Evolutionary conservation across 139 green algal species (phyloP), one percentile per base, ranked within the genome.

Genomic region (Coelastrella sp.): DNA sequence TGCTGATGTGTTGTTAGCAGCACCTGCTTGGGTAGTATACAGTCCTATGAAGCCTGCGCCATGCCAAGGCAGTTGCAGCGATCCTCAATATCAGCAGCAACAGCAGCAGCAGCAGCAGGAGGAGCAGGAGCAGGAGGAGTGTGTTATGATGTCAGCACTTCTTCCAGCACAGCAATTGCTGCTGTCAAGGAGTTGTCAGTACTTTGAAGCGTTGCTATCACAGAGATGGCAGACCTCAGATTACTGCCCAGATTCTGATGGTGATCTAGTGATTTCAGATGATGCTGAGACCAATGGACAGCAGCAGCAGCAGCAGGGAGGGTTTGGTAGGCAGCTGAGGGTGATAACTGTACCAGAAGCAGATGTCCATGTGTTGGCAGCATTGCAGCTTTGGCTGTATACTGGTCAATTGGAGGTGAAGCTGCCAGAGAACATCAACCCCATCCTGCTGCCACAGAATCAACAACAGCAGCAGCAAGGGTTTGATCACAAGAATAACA

Each of bases 1-100:
- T 73, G 76, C 76, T 51, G 59, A 83, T 45, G 76, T 71, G 5
- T 19, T 71, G 23, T 23, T 72, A 35, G 76, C 76, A 32, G 57
- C 76, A 8, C 57, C 76, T 7, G 76, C 57, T 15, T 9, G 50
- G 17, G n/a, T n/a, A n/a, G n/a, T n/a, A n/a, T n/a, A n/a, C n/a
- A n/a, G n/a, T n/a, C n/a, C n/a, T n/a, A n/a, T n/a, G n/a, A n/a
- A n/a, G n/a, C n/a, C n/a, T n/a, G 37, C 23, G n/a, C 21, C 8
- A 30, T 35, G 51, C 50, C 32, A 32, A 30, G 53, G 57, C 57
- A 73, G 53, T 19, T 59, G 76, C 76, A 83, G 76, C 53, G 34
- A 45, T 35, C 25, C 63, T 5, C 34, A 75, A 35, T n/a, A 51
- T 15, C 19, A 21, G 66, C 13, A 21, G 5, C 23, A 53, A 15